Conservation (phyloP, 2,329 filamentous ascomycete genomes). For the Aciculosporium take region DNA sequence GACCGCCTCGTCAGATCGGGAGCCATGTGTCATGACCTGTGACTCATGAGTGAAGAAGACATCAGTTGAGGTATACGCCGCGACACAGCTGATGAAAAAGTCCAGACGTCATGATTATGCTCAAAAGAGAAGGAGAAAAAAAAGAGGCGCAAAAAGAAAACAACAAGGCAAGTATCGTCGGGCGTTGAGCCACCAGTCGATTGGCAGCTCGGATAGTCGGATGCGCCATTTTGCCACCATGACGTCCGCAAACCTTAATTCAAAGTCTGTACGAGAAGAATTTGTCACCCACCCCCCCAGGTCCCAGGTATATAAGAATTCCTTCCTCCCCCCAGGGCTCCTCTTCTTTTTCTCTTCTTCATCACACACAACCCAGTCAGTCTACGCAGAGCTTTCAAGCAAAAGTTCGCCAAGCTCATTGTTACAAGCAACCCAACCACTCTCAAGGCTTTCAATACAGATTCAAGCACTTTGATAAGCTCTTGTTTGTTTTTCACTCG, state of each 20-base stretch:
- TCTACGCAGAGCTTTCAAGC: neutral
- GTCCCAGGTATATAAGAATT: neutral
- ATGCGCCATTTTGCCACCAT: no score
- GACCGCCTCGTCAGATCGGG: no score
- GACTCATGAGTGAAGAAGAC: no score
- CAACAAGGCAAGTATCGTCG: neutral
- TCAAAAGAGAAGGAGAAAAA: neutral
- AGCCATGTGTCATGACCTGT: no score
- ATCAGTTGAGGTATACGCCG: no score
- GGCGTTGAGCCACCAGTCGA: neutral
- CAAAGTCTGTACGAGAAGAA: neutral
- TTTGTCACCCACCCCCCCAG: neutral
- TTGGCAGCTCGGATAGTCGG: no score
- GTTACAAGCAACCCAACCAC: neutral
- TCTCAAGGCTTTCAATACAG: neutral
- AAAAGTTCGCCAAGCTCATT: neutral
- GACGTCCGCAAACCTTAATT: no score
- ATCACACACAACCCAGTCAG: no score
- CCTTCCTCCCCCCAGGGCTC: neutral
- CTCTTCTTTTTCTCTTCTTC: neutral
- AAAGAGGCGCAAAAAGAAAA: neutral
- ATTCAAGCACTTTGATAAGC: neutral
- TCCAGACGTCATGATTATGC: no score
- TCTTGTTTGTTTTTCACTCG: neutral
- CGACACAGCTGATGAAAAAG: neutral